These are phyloP conservation scores for Mycena sanguinolenta DNA, from an alignment of 768 basidiomycete genomes.

Conservation along the genomic window DNA sequence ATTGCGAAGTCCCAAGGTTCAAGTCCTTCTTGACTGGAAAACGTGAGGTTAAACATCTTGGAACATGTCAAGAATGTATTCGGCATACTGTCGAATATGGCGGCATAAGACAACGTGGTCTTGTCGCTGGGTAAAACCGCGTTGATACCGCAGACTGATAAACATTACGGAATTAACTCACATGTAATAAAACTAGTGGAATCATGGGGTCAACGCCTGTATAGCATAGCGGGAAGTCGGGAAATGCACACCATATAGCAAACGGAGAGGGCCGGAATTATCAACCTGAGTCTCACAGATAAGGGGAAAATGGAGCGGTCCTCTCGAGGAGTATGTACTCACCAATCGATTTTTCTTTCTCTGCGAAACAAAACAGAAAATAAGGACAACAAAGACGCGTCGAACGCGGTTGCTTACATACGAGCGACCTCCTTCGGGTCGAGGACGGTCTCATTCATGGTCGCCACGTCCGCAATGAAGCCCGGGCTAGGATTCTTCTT, in stretches of 20 bases:
- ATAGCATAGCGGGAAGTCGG: background rate
- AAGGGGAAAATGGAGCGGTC: background rate
- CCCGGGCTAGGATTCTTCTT: slow-evolving; percentile 40
- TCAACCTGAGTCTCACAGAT: background rate
- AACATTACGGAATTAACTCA: slow-evolving; percentile 14
- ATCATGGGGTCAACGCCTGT: slow-evolving; percentile 8
- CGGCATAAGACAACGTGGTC: slow-evolving; percentile 45
- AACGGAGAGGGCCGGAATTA: slow-evolving; percentile 27
- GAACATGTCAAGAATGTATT: background rate
- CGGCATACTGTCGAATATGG: slow-evolving; percentile 46
- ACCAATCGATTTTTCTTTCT: slow-evolving; percentile 40
- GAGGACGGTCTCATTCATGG: slow-evolving; percentile 36
- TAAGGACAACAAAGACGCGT: background rate
- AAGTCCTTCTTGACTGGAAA: slow-evolving; percentile 42
- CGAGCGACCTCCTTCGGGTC: slow-evolving; percentile 37
- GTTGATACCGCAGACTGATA: slow-evolving; percentile 18
- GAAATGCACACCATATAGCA: slow-evolving; percentile 38
- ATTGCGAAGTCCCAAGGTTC: slow-evolving; percentile 47
- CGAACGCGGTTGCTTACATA: slow-evolving; percentile 20
- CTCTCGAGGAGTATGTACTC: background rate
- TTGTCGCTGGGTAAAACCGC: slow-evolving; percentile 37
- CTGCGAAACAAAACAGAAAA: background rate
- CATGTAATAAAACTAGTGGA: slow-evolving; percentile 40
- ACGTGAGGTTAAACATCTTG: background rate
- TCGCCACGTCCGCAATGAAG: slow-evolving; percentile 38